Conservation (phyloP, 2,329 filamentous ascomycete genomes). For the Alternaria longipes region DNA sequence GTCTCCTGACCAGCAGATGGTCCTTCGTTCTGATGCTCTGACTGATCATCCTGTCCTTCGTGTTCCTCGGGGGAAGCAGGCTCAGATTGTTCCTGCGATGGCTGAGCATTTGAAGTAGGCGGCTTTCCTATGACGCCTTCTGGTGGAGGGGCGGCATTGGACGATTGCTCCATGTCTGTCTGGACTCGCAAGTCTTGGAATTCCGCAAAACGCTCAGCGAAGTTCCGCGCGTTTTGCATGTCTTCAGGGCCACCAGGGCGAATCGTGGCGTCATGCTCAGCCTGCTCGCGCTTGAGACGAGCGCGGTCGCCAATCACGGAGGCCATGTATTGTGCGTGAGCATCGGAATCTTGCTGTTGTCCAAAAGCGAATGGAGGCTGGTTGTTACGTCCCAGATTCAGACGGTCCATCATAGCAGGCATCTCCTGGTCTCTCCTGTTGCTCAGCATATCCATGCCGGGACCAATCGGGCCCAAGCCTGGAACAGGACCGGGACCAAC, state of each 20-base stretch:
- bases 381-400: slow-evolving; percentile 66
- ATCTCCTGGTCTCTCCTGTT: slow-evolving; percentile 74
- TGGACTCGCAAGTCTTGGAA: slow-evolving; percentile 83
- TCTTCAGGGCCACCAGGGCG: slow-evolving; percentile 41
- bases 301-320: slow-evolving; percentile 69
- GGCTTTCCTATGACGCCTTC: slow-evolving; percentile 52
- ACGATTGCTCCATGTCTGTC: slow-evolving; percentile 65
- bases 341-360: slow-evolving; percentile 57
- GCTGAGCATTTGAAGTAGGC: slow-evolving; percentile 30
- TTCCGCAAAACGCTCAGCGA: slow-evolving; percentile 77
- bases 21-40: slow-evolving; percentile 14
- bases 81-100: slow-evolving; percentile 31
- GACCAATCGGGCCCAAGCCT: slow-evolving; percentile 57
- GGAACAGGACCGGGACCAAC: slow-evolving; percentile 44
- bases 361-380: slow-evolving; percentile 62
- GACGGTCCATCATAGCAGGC: slow-evolving; percentile 69
- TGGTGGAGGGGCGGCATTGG: slow-evolving; percentile 35
- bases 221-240: slow-evolving; percentile 51
- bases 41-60: slow-evolving; percentile 26
- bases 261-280: slow-evolving; percentile 60
- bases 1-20: slow-evolving; percentile 56
- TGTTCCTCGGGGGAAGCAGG: slow-evolving; percentile 31
- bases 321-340: slow-evolving; percentile 65
- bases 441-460: slow-evolving; percentile 55
- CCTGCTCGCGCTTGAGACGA: slow-evolving; percentile 68